Evolutionary conservation across 1,139 yeast species (phyloP).

Genomic region (Pichia kudriavzevii): DNA sequence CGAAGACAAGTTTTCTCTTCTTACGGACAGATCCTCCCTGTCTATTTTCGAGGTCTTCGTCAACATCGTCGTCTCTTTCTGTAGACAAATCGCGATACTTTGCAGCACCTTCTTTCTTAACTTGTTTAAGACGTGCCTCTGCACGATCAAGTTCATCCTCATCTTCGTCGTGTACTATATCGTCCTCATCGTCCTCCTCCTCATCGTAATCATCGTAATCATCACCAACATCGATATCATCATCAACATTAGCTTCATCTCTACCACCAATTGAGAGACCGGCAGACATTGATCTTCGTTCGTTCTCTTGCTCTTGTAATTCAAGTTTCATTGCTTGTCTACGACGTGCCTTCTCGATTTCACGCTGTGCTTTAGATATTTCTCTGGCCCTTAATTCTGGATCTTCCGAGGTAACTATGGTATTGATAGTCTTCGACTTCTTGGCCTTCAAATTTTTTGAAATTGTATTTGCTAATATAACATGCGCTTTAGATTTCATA

Average conservation of each 20-base stretch:
- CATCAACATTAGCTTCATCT: constrained; percentile 30
- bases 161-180: constrained; percentile 40
- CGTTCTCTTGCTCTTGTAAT: constrained; percentile 37
- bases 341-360: constrained; percentile 62
- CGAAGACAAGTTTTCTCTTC: constrained; percentile 52
- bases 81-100: constrained; percentile 24
- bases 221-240: constrained; percentile 31
- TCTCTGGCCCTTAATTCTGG: constrained; percentile 80
- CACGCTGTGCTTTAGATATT: constrained; percentile 72
- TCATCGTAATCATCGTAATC: constrained; percentile 40
- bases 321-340: constrained; percentile 50
- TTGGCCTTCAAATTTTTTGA: constrained; percentile 57
- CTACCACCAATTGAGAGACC: constrained; percentile 18
- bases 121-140: constrained; percentile 30
- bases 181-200: constrained; percentile 32
- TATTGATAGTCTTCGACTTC: constrained; percentile 45
- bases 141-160: constrained; percentile 38
- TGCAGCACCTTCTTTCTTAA: constrained; percentile 30
- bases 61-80: constrained; percentile 29
- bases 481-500: constrained; percentile 73
- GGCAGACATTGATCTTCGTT: not conserved
- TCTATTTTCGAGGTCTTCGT: constrained; percentile 43
- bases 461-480: constrained; percentile 70
- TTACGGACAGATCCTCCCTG: constrained; percentile 45
- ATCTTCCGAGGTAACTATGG: constrained; percentile 74